A percentile compares a stretch with the other conserved stretches of the same genome.
Evolutionary conservation across 495 filamentous ascomycete species (phyloP).

Genomic region (Penicillium roqueforti): DNA sequence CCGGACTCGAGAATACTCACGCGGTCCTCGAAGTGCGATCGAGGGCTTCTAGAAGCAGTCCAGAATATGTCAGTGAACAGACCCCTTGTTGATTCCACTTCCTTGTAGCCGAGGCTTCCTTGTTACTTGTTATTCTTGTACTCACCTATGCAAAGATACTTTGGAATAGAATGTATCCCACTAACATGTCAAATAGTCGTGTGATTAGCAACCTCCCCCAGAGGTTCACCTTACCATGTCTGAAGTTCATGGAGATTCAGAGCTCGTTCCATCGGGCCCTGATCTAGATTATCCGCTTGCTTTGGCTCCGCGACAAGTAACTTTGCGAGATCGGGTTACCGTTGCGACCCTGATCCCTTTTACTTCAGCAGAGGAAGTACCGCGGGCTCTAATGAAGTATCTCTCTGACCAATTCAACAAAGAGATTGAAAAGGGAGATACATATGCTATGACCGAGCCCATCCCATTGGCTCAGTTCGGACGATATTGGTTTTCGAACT

Average conservation of each 20-base stretch:
- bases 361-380: slow-evolving; percentile 67
- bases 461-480: slow-evolving; percentile 73
- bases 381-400: slow-evolving; percentile 69
- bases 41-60: slow-evolving; percentile 28
- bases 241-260: slow-evolving; percentile 79
- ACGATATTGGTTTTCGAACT: slow-evolving; percentile 93
- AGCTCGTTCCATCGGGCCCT: slow-evolving; percentile 40
- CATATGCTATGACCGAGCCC: slow-evolving; percentile 85
- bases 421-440: slow-evolving; percentile 94
- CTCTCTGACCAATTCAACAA: slow-evolving; percentile 84
- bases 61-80: slow-evolving; percentile 29
- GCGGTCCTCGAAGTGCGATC: slow-evolving; percentile 47
- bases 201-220: slow-evolving; percentile 28
- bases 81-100: slow-evolving; percentile 11
- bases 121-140: slow-evolving; percentile 4
- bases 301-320: slow-evolving; percentile 78
- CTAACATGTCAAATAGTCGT: slow-evolving; percentile 42
- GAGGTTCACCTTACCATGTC: slow-evolving; percentile 58
- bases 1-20: slow-evolving; percentile 50
- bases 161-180: slow-evolving; percentile 9
- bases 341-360: slow-evolving; percentile 89
- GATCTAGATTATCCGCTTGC: slow-evolving; percentile 59
- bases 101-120: slow-evolving; percentile 7
- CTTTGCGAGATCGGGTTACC: slow-evolving; percentile 82
- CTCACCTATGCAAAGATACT: background rate